Conservation (phyloP, 371 early-diverging fungal genomes). For the Synchytrium microbalum region DNA sequence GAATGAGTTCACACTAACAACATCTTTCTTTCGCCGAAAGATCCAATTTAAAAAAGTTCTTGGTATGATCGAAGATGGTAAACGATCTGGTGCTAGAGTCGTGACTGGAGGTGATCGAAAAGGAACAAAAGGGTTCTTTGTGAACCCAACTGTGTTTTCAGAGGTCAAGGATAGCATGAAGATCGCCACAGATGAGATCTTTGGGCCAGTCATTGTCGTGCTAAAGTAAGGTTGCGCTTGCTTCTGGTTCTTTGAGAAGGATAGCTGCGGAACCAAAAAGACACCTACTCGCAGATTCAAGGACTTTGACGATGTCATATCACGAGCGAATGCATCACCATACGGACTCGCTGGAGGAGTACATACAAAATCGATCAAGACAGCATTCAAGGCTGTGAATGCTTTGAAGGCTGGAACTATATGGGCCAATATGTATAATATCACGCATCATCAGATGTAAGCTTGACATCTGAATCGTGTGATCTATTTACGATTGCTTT, state of each 20-base stretch:
- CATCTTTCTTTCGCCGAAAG: too few species aligned
- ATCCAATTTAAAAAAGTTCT: too few species aligned
- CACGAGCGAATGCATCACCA: constrained; percentile 54
- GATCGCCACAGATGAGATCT: constrained; percentile 52
- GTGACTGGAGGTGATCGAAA: not conserved
- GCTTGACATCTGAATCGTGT: too few species aligned
- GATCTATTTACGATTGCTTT: too few species aligned
- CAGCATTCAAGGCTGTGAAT: constrained; percentile 55
- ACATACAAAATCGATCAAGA: constrained; percentile 58
- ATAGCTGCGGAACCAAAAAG: too few species aligned
- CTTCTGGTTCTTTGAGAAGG: too few species aligned
- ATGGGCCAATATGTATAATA: constrained; percentile 54
- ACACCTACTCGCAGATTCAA: constrained; percentile 50
- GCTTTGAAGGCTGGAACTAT: constrained; percentile 71
- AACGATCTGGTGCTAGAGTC: constrained; percentile 57
- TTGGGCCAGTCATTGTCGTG: too few species aligned
- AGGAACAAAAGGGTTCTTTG: not conserved
- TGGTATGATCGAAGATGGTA: too few species aligned
- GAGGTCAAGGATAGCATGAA: constrained; percentile 56
- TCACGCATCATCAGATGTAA: not conserved
- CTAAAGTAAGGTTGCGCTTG: too few species aligned
- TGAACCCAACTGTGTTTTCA: too few species aligned
- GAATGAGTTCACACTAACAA: too few species aligned
- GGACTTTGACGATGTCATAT: constrained; percentile 21
- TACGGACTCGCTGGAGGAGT: constrained; percentile 68